A percentile compares a stretch with the other conserved stretches of the same genome.
These are phyloP conservation scores for Aspergillus hortae DNA, from an alignment of 2,329 filamentous ascomycete genomes.

Conservation along the genomic window DNA sequence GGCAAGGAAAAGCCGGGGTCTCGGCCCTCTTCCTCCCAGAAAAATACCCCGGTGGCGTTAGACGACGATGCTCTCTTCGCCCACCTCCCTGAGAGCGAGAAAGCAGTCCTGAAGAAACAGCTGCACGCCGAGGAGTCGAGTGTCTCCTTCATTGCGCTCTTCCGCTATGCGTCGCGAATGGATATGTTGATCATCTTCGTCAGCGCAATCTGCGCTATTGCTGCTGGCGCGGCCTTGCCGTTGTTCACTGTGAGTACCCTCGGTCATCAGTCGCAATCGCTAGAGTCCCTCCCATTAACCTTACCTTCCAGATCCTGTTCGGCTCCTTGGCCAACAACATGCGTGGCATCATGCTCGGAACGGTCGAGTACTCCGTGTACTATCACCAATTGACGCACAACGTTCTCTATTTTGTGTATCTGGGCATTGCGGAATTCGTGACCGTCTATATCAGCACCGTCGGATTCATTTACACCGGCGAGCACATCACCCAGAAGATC, in stretches of 20 bases:
- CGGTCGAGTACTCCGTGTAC: conserved; percentile 54
- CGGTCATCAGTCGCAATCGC: not conserved
- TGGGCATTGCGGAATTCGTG: conserved; percentile 76
- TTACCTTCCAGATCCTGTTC: conserved; percentile 55
- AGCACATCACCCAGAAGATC: conserved; percentile 74
- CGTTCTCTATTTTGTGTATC: conserved; percentile 81
- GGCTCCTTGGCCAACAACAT: conserved; percentile 72
- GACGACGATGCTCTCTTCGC: conserved; percentile 53
- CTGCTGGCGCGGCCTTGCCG: conserved; percentile 70
- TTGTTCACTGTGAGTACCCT: conserved; percentile 64
- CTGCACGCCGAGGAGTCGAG: conserved; percentile 62
- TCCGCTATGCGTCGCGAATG: conserved; percentile 64
- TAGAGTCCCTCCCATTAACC: conserved; percentile 4
- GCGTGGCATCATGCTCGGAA: conserved; percentile 56
- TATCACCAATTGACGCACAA: conserved; percentile 56
- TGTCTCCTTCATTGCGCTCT: conserved; percentile 63
- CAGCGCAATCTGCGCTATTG: conserved; percentile 63
- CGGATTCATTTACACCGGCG: conserved; percentile 84
- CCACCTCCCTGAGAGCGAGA: conserved; percentile 64
- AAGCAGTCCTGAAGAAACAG: conserved; percentile 64
- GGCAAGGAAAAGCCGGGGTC: conserved; percentile 18
- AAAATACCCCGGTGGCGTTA: conserved; percentile 14
- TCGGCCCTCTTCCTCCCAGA: conserved; percentile 6
- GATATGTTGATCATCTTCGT: conserved; percentile 64
- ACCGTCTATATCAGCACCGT: conserved; percentile 76